Evolutionary conservation across 768 basidiomycete species (phyloP), one percentile per base, ranked within the genome.

Genomic region (Calocera cornea): DNA sequence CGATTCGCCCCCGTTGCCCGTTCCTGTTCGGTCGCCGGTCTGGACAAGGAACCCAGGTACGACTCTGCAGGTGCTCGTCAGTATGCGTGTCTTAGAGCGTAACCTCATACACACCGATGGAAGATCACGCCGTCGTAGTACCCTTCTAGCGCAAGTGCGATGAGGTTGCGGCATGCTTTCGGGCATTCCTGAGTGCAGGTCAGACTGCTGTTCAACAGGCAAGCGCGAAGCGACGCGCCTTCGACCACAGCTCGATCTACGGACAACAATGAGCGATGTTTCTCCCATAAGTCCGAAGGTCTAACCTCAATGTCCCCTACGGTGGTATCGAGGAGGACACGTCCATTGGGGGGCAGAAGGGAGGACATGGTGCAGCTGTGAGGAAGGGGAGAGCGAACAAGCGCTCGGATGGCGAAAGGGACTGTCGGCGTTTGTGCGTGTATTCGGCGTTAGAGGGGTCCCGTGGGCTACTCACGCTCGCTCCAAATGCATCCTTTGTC

Each of bases 41-140:
- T 98, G 97, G 0, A 97, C 89, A 49, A 97, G 84, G 76, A 98
- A 97, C 19, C 87, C 85, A 0, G 94, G 90, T 1, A 97, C 89
- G 41, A 97, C 81, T n/a, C 89, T 88, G 68, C 41, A 14, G 22
- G 40, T 31, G 11, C 12, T 44, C 49, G 72, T 50, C 38, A 16
- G 29, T 29, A 19, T 19, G 16, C 7, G 19, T 3, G 8, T 47
- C 5, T 31, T 14, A 49, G 19, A 47, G 19, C 24, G 8, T 17
- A 36, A 67, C 8, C 63, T 16, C 2, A 44, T 10, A n/a, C 77
- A 27, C 73, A 90, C 89, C 95, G 85, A 77, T 97, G 94, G 72
- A 97, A 97, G 60, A 95, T 90, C 66, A 93, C 88, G 36, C 90
- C 90, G 69, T 98, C 95, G 77, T 97, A 98, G 76, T 97, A 97